A percentile compares a stretch with the other conserved stretches of the same genome.
Evolutionary conservation across 164 flowering plant genomes (phyloP).

Genomic region (Sextonia rubra): DNA sequence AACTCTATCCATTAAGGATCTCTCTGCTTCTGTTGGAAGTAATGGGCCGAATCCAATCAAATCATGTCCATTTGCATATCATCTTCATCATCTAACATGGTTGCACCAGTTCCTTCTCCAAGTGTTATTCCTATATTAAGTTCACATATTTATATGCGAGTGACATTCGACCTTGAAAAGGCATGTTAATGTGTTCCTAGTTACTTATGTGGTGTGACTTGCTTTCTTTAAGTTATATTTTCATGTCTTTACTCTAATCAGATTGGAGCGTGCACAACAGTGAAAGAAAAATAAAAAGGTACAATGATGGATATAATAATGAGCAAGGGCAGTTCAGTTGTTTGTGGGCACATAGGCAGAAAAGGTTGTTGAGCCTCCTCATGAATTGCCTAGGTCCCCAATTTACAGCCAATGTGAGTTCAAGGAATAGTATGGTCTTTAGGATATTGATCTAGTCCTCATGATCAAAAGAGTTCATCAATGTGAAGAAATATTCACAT

Average conservation of each 20-base stretch:
- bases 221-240: not conserved
- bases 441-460: too few species aligned
- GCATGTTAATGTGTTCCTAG: not conserved
- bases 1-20: constrained; percentile 91
- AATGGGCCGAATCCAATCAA: constrained; percentile 89
- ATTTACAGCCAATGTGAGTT: too few species aligned
- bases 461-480: too few species aligned
- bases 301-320: not conserved
- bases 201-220: not conserved
- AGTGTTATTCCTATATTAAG: constrained; percentile 52
- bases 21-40: constrained; percentile 95
- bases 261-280: not conserved
- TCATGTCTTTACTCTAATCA: not conserved
- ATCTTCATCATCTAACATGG: constrained; percentile 98
- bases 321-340: too few species aligned
- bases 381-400: too few species aligned
- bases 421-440: too few species aligned
- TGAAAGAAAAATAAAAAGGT: not conserved
- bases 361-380: too few species aligned
- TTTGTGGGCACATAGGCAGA: too few species aligned
- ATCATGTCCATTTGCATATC: constrained; percentile 66
- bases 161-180: not conserved
- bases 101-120: constrained; percentile 86
- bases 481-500: too few species aligned
- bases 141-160: not conserved